Base-by-base conservation (phyloP, 768 basidiomycete genomes). In the Candolleomyces aberdarensis region DNA sequence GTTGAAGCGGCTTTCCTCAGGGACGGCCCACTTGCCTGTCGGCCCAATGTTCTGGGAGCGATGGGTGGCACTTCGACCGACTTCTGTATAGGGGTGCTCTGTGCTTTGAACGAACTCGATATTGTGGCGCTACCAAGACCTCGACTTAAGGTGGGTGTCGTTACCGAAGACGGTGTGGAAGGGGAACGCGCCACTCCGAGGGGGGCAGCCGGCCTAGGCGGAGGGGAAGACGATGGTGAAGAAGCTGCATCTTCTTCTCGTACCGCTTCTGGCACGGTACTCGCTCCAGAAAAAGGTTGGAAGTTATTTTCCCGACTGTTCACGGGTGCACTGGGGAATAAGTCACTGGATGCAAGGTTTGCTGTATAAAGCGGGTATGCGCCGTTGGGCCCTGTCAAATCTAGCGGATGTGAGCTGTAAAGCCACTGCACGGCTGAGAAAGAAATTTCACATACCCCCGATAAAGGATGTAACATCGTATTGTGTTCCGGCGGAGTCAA, bases 381-480 rank as follows among this genome's bases (percentile, higher is more conserved):
- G 55, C 46, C 57, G 6, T 32, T 36, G 36, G 63, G 53, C 44
- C 48, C 66, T 29, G 61, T 59, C 48, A 61, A 56, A 41, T 47
- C 64, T 62, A 41, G 32, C 55, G 19, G 14, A 46, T 22, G 9
- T 57, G 51, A 29, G 60, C 58, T 5, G 57, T 58, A 22, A 66
- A 17, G 19, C 15, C 26, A 41, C 31, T 59, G n/a, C 57, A 58
- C 53, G 40, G 44, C 56, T 19, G 57, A 56, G 15, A 52, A 13
- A 46, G 58, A 13, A 64, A 60, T 40, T 32, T 26, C 8, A 66
- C 74, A 69, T 57, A 82, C 81, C 74, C 58, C 76, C 84, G 63
- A 91, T 88, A 67, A 91, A 90, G 1, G 89, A 90, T 15, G 88
- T 91, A 19, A 90, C 86, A 60, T 90, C 88, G 66, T 85, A 89